Evolutionary conservation across 2,329 filamentous ascomycete species (phyloP), one percentile per base, ranked within the genome.

Genomic region (Botrytis galanthina): DNA sequence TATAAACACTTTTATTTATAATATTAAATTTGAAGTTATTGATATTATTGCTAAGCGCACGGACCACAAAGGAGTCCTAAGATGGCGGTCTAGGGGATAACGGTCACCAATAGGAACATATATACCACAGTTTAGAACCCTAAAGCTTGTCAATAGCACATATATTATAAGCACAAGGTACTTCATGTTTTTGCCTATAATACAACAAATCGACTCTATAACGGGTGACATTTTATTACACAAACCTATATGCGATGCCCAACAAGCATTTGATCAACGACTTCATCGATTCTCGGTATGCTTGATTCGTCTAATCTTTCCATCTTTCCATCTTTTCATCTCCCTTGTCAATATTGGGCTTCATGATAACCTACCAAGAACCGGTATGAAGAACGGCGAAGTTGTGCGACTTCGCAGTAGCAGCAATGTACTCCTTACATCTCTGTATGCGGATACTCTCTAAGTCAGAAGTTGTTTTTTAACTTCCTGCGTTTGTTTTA

Each of bases 341-440:
- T 39, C 26, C 12, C 16, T 20, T 51, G 16, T 44, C 37, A 35
- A 26, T 39, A 48, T 48, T 26, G 22, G 46, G 16, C 60, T 42
- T n/a, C 26, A 22, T 54, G 22, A 14, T 14, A 54, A 42, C 10
- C 29, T 66, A 37, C 18, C 7, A 66, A 48, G 20, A 20, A 22
- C 32, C 46, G 48, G 35, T 54, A 26, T 22, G 64, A 68, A 68
- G 46, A 68, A 54, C 8, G 64, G 64, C 32, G 46, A 66, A 39
- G 63, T 39, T 67, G 46, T 51, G 46, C n/a, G 46, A 39, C 64
- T 35, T 20, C 44, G 42, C 14, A 66, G 42, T 20, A 35, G 42
- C 29, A 66, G 29, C 3, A 66, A 66, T 68, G 63, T 29, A 66
- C 42, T 39, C 46, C 46, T 54, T 22, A 20, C 51, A 29, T 29